Conservation (phyloP, 805 yeast genomes). For the Sungouiella blattae region DNA sequence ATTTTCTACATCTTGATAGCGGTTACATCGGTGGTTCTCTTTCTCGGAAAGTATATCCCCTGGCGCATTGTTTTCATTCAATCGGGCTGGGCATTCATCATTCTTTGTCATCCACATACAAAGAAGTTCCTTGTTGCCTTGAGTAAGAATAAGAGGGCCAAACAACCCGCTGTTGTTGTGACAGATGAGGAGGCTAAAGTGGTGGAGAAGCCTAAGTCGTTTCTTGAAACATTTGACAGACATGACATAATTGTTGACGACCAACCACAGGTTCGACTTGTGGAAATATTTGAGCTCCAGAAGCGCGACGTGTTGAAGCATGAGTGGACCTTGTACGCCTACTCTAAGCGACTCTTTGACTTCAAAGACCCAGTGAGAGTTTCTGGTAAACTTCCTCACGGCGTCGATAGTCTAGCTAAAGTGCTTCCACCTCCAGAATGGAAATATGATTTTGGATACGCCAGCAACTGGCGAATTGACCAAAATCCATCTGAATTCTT, state of each 20-base stretch:
- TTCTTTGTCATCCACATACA: conserved; percentile 58
- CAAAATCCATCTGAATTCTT: conserved; percentile 51
- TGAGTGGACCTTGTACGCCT: conserved; percentile 60
- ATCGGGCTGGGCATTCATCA: conserved; percentile 54
- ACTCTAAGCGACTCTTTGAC: conserved; percentile 55
- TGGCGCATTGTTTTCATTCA: conserved; percentile 59
- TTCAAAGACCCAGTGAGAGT: conserved; percentile 36
- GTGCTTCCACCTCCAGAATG: conserved; percentile 70
- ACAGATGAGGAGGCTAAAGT: conserved; percentile 1
- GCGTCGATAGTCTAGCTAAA: conserved; percentile 50
- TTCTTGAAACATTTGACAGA: conserved; percentile 27
- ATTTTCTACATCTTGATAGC: conserved; percentile 39
- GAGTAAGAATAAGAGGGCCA: conserved; percentile 19
- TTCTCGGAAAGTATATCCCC: conserved; percentile 53
- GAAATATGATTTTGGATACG: conserved; percentile 55
- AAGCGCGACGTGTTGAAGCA: conserved; percentile 56
- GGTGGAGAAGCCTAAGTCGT: neutral
- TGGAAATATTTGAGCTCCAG: conserved; percentile 77
- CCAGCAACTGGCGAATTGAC: conserved; percentile 66
- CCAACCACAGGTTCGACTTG: conserved; percentile 54
- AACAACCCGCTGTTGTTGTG: too few species aligned
- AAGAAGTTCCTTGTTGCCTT: conserved; percentile 24
- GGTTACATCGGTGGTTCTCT: conserved; percentile 34
- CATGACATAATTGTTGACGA: conserved; percentile 68
- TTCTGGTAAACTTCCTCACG: conserved; percentile 58